Conservation (phyloP, 176 grass and related monocot genomes). For the Oryza brachyantha region DNA sequence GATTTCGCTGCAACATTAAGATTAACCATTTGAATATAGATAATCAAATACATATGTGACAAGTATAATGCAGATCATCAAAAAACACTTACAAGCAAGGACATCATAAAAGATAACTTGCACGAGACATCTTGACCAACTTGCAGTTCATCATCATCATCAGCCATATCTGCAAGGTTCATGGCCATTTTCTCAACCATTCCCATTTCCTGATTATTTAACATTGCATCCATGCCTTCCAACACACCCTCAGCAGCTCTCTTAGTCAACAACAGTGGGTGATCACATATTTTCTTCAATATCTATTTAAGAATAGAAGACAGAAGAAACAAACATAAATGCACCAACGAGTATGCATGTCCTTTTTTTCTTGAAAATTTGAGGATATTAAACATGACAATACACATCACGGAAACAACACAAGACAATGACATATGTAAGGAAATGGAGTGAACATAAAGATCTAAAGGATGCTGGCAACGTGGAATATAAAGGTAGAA, state of each 20-base stretch:
- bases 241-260: constrained; percentile 70
- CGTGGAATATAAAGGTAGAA: constrained; percentile 18
- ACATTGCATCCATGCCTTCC: constrained; percentile 77
- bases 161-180: constrained; percentile 71
- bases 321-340: constrained; percentile 4
- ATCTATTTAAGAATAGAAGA: constrained; percentile 51
- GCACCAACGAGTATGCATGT: background rate
- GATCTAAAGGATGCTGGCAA: background rate
- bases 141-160: constrained; percentile 43
- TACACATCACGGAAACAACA: background rate
- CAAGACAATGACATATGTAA: background rate
- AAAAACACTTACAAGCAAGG: constrained; percentile 64
- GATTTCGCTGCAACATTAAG: constrained; percentile 58
- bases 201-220: constrained; percentile 63
- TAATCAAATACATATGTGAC: constrained; percentile 14
- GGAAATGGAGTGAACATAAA: background rate
- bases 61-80: constrained; percentile 2
- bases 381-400: background rate
- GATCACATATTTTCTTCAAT: constrained; percentile 95
- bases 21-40: constrained; percentile 26
- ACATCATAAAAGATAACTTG: constrained; percentile 90
- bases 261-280: constrained; percentile 80
- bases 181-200: constrained; percentile 82
- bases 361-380: background rate
- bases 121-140: constrained; percentile 75